Evolutionary conservation across 805 yeast species (phyloP).

Genomic region (Candida jianshihensis): DNA sequence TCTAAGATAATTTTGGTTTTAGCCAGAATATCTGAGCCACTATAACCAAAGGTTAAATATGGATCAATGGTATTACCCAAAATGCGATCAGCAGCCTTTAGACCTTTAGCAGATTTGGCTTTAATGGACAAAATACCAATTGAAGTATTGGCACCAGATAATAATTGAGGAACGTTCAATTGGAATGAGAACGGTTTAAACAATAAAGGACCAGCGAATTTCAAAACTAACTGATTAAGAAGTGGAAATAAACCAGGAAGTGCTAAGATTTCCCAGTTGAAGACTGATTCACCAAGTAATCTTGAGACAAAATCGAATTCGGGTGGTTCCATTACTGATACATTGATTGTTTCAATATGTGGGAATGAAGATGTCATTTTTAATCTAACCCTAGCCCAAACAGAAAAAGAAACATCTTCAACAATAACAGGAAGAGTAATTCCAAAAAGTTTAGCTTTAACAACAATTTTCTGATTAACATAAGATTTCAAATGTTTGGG

Average conservation of each 20-base stretch:
- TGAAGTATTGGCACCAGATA: constrained; percentile 83
- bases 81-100: constrained; percentile 60
- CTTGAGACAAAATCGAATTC: constrained; percentile 77
- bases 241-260: constrained; percentile 83
- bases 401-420: constrained; percentile 71
- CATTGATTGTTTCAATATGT: constrained; percentile 84
- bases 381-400: constrained; percentile 70
- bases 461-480: constrained; percentile 73
- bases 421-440: constrained; percentile 72
- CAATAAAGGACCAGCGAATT: constrained; percentile 83
- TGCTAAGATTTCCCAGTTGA: constrained; percentile 81
- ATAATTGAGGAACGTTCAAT: constrained; percentile 81
- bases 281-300: constrained; percentile 67
- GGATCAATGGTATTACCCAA: constrained; percentile 85
- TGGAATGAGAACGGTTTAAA: constrained; percentile 90
- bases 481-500: constrained; percentile 77
- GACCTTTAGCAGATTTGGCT: constrained; percentile 56
- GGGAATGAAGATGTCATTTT: constrained; percentile 90
- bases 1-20: constrained; percentile 63
- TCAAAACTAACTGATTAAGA: constrained; percentile 77
- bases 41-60: constrained; percentile 66
- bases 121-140: constrained; percentile 78
- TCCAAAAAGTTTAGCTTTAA: constrained; percentile 81
- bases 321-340: constrained; percentile 82
- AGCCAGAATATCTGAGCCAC: constrained; percentile 46